A percentile compares a stretch with the other conserved stretches of the same genome.
Conservation (phyloP, 768 basidiomycete genomes). For the Lentinula boryana region DNA sequence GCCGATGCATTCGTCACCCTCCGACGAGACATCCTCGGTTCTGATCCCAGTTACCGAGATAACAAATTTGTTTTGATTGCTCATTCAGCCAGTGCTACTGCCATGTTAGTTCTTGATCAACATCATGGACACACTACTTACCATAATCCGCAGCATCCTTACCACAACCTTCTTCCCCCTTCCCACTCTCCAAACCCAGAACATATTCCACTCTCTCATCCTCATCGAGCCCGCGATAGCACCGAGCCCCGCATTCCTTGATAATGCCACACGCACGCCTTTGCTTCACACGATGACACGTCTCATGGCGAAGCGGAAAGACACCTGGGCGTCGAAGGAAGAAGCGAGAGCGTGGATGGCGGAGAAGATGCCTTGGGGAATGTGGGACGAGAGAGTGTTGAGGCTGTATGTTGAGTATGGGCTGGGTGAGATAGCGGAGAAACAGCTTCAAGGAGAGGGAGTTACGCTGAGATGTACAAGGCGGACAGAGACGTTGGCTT, state of each 20-base stretch:
- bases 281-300: neutral
- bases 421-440: neutral
- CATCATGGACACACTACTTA: neutral
- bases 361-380: neutral
- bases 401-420: neutral
- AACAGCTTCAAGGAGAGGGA: neutral
- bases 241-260: neutral
- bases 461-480: neutral
- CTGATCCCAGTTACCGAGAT: neutral
- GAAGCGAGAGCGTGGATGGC: conserved; percentile 1
- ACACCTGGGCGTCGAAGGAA: neutral
- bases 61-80: conserved; percentile 4
- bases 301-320: neutral
- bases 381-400: conserved; percentile 4
- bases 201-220: conserved; percentile 1
- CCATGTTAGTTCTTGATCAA: neutral
- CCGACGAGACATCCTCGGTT: neutral
- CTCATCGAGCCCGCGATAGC: conserved; percentile 3
- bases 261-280: neutral
- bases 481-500: neutral
- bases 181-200: neutral
- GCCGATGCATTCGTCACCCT: conserved; percentile 4
- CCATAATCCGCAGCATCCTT: neutral
- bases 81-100: conserved; percentile 5
- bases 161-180: conserved; percentile 3